These are phyloP conservation scores for Pulveroboletus sp. DNA, from an alignment of 768 basidiomycete genomes.

Conservation along the genomic window DNA sequence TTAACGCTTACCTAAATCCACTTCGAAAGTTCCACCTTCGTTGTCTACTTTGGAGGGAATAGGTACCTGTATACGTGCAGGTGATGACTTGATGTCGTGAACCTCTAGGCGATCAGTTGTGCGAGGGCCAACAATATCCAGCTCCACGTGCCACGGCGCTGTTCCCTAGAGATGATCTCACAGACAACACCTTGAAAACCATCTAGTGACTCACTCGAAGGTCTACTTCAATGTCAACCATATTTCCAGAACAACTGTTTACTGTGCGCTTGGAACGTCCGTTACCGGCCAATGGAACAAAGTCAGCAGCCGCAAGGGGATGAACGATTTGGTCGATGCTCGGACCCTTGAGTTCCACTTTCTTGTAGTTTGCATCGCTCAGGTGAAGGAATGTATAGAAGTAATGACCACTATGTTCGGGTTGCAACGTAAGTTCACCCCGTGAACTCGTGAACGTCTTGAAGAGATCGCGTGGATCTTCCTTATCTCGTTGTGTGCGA, in stretches of 20 bases:
- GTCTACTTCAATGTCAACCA: constrained; percentile 74
- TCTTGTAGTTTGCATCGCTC: constrained; percentile 81
- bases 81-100: constrained; percentile 48
- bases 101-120: constrained; percentile 57
- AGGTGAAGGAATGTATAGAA: constrained; percentile 74
- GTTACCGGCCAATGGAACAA: constrained; percentile 40
- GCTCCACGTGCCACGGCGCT: constrained; percentile 83
- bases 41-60: constrained; percentile 63
- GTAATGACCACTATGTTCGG: constrained; percentile 87
- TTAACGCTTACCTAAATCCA: constrained; percentile 58
- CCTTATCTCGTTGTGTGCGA: constrained; percentile 64
- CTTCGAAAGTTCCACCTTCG: constrained; percentile 73
- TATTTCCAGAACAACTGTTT: constrained; percentile 75
- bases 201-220: constrained; percentile 52
- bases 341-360: constrained; percentile 66
- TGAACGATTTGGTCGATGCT: constrained; percentile 87
- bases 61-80: constrained; percentile 55
- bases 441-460: constrained; percentile 64
- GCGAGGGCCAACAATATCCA: constrained; percentile 74
- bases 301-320: constrained; percentile 77
- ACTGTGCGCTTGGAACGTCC: constrained; percentile 50
- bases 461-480: constrained; percentile 52
- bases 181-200: not conserved
- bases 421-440: constrained; percentile 79
- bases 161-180: constrained; percentile 54